Evolutionary conservation across 352 stramenopile genomes (phyloP), one percentile per base, ranked within the genome.

Genomic region (Phytophthora agathidicida): DNA sequence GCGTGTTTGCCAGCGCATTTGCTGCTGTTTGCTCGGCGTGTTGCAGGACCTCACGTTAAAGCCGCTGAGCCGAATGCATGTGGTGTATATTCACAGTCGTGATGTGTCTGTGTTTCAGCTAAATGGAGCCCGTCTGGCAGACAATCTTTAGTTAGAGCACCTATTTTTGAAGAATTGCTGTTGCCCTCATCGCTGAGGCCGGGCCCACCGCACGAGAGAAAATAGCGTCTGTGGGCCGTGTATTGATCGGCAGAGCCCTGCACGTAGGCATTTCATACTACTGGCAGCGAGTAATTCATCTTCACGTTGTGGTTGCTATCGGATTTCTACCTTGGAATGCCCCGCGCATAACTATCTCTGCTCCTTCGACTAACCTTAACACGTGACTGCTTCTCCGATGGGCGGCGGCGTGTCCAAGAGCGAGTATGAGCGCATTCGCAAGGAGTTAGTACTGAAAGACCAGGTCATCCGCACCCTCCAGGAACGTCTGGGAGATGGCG

Each of bases 351-450:
- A 56, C 45, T 19, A 38, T 5, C 20, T 41, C 11, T 58, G 20
- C 13, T 37, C 39, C 20, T 44, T 43, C 20, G 33, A 51, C 22
- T 46, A 37, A n/a, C n/a, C n/a, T n/a, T n/a, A n/a, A n/a, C 28
- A 28, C 49, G 42, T 24, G 20, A 46, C 44, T 47, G 7, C 44
- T 44, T 54, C 51, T 55, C 13, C 54, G 16, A 91, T 91, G 82
- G 82, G 82, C 19, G 79, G 79, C 20, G 82, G 82, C 30, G 79
- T 91, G 62, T 91, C 79, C 60, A 91, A 84, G 58, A 62, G 37
- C 51, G 78, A 91, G 68, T 89, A 89, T 45, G 82, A 89, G 27
- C 80, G 76, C 47, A 79, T 90, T 65, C 77, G 77, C 53, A 85
- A 83, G 39, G 83, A 92, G 50, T 43, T 89, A 27, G 54, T 88